Percentiles rank a stretch among this genome's conserved stretches.
Conservation (phyloP, 2,329 filamentous ascomycete species). For the Alternaria brassicicola region DNA sequence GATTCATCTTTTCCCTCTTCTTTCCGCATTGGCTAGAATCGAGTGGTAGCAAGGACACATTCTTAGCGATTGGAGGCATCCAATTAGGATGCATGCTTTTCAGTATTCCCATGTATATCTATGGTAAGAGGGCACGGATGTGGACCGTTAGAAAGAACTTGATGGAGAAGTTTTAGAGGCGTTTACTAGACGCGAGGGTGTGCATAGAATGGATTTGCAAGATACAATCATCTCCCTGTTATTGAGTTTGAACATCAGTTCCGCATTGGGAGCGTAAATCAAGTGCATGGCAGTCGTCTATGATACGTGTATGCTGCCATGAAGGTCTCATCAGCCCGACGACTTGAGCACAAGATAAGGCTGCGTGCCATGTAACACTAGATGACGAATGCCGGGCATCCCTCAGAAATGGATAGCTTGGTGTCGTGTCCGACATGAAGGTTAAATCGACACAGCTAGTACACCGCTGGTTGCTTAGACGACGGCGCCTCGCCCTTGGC, state of each 20-base stretch:
- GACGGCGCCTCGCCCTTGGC: conserved; percentile 16
- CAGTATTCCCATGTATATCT: conserved; percentile 93
- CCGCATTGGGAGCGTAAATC: too few relatives aligned
- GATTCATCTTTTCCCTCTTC: conserved; percentile 86
- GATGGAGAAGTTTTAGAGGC: conserved; percentile 73
- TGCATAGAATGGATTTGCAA: neutral
- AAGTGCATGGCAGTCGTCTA: neutral
- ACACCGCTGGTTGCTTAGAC: conserved; percentile 17
- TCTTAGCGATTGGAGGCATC: conserved; percentile 82
- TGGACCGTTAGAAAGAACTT: conserved; percentile 88
- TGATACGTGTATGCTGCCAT: neutral
- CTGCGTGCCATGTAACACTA: neutral
- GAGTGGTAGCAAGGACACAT: conserved; percentile 79
- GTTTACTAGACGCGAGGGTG: neutral
- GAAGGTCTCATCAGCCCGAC: neutral
- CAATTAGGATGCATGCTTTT: conserved; percentile 76
- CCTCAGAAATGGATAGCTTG: neutral
- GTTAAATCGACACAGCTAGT: neutral
- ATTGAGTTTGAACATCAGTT: neutral
- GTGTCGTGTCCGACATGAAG: neutral
- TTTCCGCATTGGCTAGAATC: conserved; percentile 69
- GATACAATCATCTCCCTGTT: neutral
- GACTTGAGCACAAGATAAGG: too few relatives aligned
- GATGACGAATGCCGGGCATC: neutral
- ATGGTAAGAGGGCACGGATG: conserved; percentile 87